A percentile compares a stretch with the other conserved stretches of the same genome.
These are phyloP conservation scores for Eucalyptus pauciflora DNA, from an alignment of 345 rosid species.

Conservation along the genomic window DNA sequence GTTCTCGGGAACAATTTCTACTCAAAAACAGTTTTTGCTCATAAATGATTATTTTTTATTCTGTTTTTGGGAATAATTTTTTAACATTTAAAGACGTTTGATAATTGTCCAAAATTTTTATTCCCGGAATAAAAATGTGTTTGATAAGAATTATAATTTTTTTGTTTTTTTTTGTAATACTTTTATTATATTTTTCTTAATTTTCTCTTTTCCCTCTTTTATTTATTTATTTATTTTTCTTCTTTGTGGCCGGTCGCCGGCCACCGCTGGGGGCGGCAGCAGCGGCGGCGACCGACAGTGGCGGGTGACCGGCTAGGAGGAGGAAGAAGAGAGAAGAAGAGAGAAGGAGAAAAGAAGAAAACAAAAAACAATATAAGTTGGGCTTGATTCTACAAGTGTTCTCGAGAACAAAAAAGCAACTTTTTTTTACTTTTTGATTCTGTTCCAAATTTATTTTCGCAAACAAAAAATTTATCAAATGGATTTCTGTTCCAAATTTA, in stretches of 20 bases:
- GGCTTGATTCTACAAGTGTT: rapidly evolving
- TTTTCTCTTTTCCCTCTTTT: too few relatives aligned
- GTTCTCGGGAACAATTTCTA: too few relatives aligned
- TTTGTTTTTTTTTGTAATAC: too few relatives aligned
- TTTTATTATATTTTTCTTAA: too few relatives aligned
- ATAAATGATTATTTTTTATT: rapidly evolving
- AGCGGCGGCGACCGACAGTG: rapidly evolving
- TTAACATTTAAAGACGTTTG: rapidly evolving
- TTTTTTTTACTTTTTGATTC: rapidly evolving
- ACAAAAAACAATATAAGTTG: too few relatives aligned
- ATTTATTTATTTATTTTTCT: too few relatives aligned
- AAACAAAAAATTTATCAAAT: rapidly evolving
- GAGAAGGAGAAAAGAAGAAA: too few relatives aligned
- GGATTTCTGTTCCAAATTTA: too few relatives aligned
- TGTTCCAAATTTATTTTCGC: rapidly evolving
- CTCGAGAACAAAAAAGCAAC: rapidly evolving
- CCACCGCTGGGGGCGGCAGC: rapidly evolving
- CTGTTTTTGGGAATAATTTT: rapidly evolving
- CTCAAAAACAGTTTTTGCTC: rapidly evolving
- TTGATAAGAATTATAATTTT: rapidly evolving
- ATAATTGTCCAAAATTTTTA: rapidly evolving
- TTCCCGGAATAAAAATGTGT: too few relatives aligned
- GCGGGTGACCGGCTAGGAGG: rapidly evolving
- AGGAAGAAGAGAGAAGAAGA: too few relatives aligned
- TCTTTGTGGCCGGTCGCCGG: rapidly evolving